Conservation (phyloP, 495 filamentous ascomycete genomes). For the Cercophora scortea region DNA sequence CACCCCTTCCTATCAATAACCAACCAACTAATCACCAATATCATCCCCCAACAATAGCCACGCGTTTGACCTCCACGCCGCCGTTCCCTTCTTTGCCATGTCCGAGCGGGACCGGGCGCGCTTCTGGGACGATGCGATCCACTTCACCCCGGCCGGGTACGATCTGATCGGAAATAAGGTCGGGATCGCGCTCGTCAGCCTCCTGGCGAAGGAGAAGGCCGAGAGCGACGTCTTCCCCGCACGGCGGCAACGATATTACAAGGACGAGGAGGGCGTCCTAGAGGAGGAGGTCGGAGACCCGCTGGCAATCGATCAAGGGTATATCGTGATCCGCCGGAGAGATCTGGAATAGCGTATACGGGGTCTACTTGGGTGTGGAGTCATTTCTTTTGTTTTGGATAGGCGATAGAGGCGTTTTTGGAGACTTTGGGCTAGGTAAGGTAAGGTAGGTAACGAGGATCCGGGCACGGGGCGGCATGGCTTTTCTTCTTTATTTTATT, state of each 20-base stretch:
- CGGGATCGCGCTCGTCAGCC: conserved; percentile 35
- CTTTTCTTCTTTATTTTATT: background rate
- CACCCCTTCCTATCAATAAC: background rate
- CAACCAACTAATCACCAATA: background rate
- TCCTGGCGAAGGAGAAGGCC: conserved; percentile 31
- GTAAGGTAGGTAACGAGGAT: background rate
- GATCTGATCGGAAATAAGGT: conserved; percentile 48
- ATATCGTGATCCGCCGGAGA: conserved; percentile 35
- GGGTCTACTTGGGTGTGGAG: background rate
- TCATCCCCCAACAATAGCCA: conserved; percentile 24
- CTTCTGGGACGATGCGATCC: conserved; percentile 56
- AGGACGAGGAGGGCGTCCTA: conserved; percentile 28
- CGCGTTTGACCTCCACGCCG: conserved; percentile 44
- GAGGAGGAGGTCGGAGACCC: conserved; percentile 37
- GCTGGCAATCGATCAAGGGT: conserved; percentile 31
- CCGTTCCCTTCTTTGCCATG: conserved; percentile 47
- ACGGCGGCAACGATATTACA: conserved; percentile 22
- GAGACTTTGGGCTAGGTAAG: background rate
- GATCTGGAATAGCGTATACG: conserved; percentile 28
- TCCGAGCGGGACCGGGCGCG: conserved; percentile 27
- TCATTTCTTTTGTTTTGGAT: background rate
- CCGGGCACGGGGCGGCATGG: background rate
- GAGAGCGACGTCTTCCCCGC: conserved; percentile 11
- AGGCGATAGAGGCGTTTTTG: conserved; percentile 6
- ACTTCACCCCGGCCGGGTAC: conserved; percentile 53